These are phyloP conservation scores for Penicilliopsis zonata DNA, from an alignment of 495 filamentous ascomycete genomes.

Conservation along the genomic window DNA sequence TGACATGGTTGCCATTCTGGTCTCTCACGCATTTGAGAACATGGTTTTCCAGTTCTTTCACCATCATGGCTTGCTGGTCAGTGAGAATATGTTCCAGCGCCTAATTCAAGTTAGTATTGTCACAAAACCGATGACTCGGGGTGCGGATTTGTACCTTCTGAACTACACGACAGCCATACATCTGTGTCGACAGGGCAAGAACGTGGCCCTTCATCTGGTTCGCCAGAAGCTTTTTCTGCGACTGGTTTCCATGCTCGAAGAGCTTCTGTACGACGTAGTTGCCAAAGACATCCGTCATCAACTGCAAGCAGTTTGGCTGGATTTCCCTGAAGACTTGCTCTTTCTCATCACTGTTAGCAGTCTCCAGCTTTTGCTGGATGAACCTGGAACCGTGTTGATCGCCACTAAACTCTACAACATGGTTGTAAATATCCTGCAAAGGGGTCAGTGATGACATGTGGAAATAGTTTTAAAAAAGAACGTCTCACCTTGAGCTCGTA, in stretches of 20 bases:
- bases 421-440: slow-evolving; percentile 68
- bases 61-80: slow-evolving; percentile 77
- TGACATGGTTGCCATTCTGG: slow-evolving; percentile 92
- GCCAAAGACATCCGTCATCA: slow-evolving; percentile 95
- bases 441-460: too few relatives aligned
- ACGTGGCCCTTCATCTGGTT: slow-evolving; percentile 80
- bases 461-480: neutral
- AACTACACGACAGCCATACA: slow-evolving; percentile 93
- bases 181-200: slow-evolving; percentile 65
- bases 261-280: slow-evolving; percentile 99
- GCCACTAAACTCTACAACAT: slow-evolving; percentile 89
- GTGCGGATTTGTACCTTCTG: slow-evolving; percentile 54
- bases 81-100: slow-evolving; percentile 85
- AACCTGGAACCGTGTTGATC: slow-evolving; percentile 94
- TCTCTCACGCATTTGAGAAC: slow-evolving; percentile 75
- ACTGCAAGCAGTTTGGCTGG: slow-evolving; percentile 63
- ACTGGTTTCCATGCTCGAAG: slow-evolving; percentile 92
- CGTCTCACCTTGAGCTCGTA: slow-evolving; percentile 67
- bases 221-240: slow-evolving; percentile 80
- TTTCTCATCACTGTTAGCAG: slow-evolving; percentile 94
- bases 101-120: slow-evolving; percentile 27
- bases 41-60: slow-evolving; percentile 70
- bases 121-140: neutral
- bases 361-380: slow-evolving; percentile 89
- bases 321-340: slow-evolving; percentile 89